Percentiles rank a stretch among this genome's conserved stretches.
These are phyloP conservation scores for Vinca major DNA, from an alignment of 305 asterid species.

Conservation along the genomic window DNA sequence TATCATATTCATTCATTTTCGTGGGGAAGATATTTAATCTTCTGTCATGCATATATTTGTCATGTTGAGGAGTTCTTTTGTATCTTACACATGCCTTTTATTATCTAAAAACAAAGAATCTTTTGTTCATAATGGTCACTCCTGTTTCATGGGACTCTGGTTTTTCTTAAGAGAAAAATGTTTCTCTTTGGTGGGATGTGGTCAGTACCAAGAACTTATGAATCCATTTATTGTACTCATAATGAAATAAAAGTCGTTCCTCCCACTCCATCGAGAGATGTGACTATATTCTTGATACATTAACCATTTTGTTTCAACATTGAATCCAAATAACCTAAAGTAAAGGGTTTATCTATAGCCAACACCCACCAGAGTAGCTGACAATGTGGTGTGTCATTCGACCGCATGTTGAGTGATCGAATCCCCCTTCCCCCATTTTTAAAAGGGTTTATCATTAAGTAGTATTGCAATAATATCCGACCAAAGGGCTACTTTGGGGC, in stretches of 20 bases:
- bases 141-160: neutral
- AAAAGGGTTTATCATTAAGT: neutral
- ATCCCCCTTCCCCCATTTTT: no score
- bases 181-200: neutral
- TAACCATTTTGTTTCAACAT: neutral
- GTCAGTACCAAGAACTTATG: neutral
- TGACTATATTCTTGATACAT: no score
- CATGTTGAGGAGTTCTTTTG: neutral
- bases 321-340: neutral
- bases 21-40: neutral
- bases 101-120: no score
- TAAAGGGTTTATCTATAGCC: neutral
- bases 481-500: no score
- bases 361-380: no score
- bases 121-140: no score
- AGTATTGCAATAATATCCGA: neutral
- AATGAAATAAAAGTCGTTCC: neutral
- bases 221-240: neutral
- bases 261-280: neutral
- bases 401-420: no score
- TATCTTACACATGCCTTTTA: neutral
- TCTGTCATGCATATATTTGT: neutral
- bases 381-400: no score
- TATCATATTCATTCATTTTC: neutral
- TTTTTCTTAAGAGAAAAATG: neutral